Base-by-base conservation (phyloP, 768 basidiomycete species). In the Porphyrellus cyaneotinctus region DNA sequence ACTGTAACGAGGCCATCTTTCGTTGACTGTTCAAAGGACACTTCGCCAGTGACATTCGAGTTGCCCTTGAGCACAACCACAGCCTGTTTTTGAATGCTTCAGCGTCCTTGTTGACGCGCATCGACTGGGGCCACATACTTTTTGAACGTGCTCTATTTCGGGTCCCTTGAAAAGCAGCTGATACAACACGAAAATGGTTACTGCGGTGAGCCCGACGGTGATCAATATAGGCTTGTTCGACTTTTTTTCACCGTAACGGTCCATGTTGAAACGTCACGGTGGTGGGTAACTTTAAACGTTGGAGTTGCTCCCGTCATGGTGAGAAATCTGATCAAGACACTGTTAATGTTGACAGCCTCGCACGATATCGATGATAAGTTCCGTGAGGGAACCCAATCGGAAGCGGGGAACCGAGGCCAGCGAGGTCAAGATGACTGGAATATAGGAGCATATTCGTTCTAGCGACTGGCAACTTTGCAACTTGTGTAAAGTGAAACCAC, bases 1-100 rank as follows among this genome's bases (percentile, higher is more conserved):
- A 92, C 70, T 14, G 71, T 79, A 44, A 88, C 85, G 23, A 82
- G 77, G 3, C 75, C 78, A 49, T 63, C 65, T 54, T 68, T 65
- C 17, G 72, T 64, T 3, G 72, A 49, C 66, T 91, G 89, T 26
- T 75, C 73, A 67, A 92, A 90, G 36, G 73, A 75, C 53, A 91
- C 79, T 5, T 77, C 81, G 36, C 91, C 90, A 36, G 72, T 69
- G 46, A 86, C 84, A 39, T 70, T 66, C 5, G 82, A 79, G 59
- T 78, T 77, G 36, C 86, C 85, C 48, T 74, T 76, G 56, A 91
- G 71, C 37, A 88, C 77, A 2, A 78, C 86, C 32, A 78, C 71
- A 23, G 82, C 82, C 82, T 83, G 59, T 33, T 26, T 7, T n/a
- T n/a, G n/a, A 23, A 49, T 10, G 12, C 13, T 36, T 49, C 9